Percentiles rank a stretch among this genome's conserved stretches.
Conservation (phyloP, 1,139 yeast species). For the Debaryomyces subglobosus region DNA sequence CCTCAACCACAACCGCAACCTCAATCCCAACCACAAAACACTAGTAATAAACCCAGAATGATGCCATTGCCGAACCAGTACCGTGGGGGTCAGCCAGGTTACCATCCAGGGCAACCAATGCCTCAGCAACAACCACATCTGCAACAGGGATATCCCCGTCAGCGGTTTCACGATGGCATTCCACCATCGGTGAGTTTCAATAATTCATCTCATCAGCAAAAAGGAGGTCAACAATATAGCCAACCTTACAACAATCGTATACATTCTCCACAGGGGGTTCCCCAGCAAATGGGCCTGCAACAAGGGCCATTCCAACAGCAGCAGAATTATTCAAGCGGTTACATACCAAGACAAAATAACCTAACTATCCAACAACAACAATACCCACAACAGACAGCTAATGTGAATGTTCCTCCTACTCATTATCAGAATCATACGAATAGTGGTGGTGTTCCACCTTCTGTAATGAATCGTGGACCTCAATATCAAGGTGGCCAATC, state of each 20-base stretch:
- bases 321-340: constrained; percentile 5
- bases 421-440: constrained; percentile 2
- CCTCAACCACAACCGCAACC: constrained; percentile 8
- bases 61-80: constrained; percentile 7
- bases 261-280: constrained; percentile 15
- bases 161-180: constrained; percentile 4
- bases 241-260: constrained; percentile 7
- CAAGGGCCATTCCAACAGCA: constrained; percentile 11
- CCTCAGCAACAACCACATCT: not conserved
- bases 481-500: constrained; percentile 12
- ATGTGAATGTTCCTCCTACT: not conserved
- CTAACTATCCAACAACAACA: constrained; percentile 12
- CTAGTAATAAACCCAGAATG: constrained; percentile 1
- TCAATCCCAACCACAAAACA: constrained; percentile 8
- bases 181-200: constrained; percentile 7
- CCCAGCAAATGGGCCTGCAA: constrained; percentile 9
- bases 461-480: constrained; percentile 1
- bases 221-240: not conserved
- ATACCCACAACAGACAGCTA: constrained; percentile 4
- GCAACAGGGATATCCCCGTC: constrained; percentile 4
- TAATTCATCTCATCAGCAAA: not conserved
- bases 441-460: not conserved
- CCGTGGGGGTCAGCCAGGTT: constrained; percentile 1
- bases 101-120: not conserved
- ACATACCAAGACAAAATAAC: constrained; percentile 10